Evolutionary conservation across 2,329 filamentous ascomycete species (phyloP).

Genomic region (Immersiporthe knoxdaviesiana): DNA sequence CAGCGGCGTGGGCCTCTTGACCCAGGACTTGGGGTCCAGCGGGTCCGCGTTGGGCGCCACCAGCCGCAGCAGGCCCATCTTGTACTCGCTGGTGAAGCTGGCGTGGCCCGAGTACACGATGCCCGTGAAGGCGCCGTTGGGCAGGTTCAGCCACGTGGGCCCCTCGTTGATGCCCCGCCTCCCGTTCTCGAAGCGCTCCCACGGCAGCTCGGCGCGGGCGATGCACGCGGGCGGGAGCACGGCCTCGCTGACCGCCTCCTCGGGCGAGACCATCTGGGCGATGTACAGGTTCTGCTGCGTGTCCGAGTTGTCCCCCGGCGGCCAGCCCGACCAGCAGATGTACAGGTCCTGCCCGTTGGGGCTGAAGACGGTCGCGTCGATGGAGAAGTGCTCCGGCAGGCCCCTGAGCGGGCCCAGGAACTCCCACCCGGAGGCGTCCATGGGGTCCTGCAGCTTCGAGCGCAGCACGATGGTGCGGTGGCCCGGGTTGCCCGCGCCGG

Average conservation of each 20-base stretch:
- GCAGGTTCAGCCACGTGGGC: slow-evolving; percentile 31
- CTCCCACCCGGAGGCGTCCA: slow-evolving; percentile 30
- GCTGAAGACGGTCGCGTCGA: slow-evolving; percentile 31
- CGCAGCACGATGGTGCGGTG: slow-evolving; percentile 28
- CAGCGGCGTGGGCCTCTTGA: slow-evolving; percentile 25
- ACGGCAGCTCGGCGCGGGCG: slow-evolving; percentile 27
- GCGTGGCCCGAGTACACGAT: slow-evolving; percentile 33
- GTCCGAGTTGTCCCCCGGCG: slow-evolving; percentile 30
- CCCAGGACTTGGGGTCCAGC: slow-evolving; percentile 26
- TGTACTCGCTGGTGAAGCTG: slow-evolving; percentile 34
- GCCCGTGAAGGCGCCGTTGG: slow-evolving; percentile 30
- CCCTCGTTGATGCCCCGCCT: slow-evolving; percentile 33
- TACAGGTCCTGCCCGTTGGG: slow-evolving; percentile 27
- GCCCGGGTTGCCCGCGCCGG: slow-evolving; percentile 22
- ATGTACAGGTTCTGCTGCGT: slow-evolving; percentile 33
- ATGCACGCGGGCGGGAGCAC: slow-evolving; percentile 29
- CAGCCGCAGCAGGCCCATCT: slow-evolving; percentile 29
- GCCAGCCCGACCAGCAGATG: slow-evolving; percentile 33
- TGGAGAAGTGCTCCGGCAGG: slow-evolving; percentile 32
- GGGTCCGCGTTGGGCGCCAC: slow-evolving; percentile 28
- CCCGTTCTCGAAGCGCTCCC: slow-evolving; percentile 31
- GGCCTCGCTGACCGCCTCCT: slow-evolving; percentile 28
- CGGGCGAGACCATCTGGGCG: slow-evolving; percentile 30
- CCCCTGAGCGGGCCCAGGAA: slow-evolving; percentile 32
- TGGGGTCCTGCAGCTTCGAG: slow-evolving; percentile 21